Evolutionary conservation across 768 basidiomycete species (phyloP).

Genomic region (Russula ochroleuca): DNA sequence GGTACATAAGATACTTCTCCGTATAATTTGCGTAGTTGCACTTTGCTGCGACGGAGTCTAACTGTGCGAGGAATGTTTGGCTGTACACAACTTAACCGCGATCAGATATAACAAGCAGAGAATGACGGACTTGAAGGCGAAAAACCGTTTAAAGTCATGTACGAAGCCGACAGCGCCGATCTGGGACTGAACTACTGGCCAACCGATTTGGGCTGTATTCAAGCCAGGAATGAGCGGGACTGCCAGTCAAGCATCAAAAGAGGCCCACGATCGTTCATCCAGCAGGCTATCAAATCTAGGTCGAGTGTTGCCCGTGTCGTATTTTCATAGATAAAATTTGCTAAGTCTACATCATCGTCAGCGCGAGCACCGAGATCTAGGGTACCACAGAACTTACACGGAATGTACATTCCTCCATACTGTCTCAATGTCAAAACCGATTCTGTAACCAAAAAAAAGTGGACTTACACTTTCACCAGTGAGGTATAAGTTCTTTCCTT

Average conservation of each 20-base stretch:
- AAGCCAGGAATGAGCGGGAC: neutral
- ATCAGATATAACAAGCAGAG: neutral
- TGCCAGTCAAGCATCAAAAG: neutral
- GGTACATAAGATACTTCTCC: constrained; percentile 59
- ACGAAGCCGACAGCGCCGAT: constrained; percentile 74
- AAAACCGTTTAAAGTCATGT: constrained; percentile 64
- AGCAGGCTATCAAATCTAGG: constrained; percentile 59
- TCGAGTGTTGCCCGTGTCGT: constrained; percentile 41
- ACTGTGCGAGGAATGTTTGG: constrained; percentile 54
- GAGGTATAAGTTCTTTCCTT: constrained; percentile 65
- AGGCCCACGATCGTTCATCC: constrained; percentile 64
- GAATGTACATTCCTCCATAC: constrained; percentile 73
- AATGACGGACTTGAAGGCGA: constrained; percentile 60
- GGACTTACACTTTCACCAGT: constrained; percentile 68
- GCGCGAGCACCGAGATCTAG: constrained; percentile 19
- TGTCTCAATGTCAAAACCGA: constrained; percentile 29
- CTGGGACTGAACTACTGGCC: constrained; percentile 60
- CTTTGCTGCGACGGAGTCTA: constrained; percentile 46
- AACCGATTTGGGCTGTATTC: constrained; percentile 51
- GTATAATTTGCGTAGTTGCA: constrained; percentile 66
- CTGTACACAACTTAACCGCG: constrained; percentile 34
- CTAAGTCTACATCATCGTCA: constrained; percentile 49
- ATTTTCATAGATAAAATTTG: constrained; percentile 66
- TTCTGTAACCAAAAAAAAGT: neutral
- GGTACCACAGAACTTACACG: constrained; percentile 47